These are phyloP conservation scores for Pichia nanzhaoensis DNA, from an alignment of 805 yeast genomes.

Conservation along the genomic window DNA sequence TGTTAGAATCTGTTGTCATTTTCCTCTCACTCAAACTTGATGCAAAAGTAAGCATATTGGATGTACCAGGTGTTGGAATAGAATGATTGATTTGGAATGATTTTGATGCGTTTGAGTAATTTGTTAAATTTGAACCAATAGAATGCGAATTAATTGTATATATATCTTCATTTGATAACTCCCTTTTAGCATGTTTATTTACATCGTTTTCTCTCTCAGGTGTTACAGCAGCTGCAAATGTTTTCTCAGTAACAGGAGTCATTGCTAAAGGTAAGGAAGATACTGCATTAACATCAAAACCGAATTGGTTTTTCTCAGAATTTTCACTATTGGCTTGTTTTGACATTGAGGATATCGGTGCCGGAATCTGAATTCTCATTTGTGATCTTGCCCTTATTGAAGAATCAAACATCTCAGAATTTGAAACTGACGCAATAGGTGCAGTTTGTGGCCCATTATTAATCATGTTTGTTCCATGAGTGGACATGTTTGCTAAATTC, in stretches of 20 bases:
- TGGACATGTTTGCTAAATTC: not conserved
- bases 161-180: not conserved
- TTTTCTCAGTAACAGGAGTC: constrained; percentile 73
- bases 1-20: constrained; percentile 1
- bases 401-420: constrained; percentile 23
- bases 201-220: constrained; percentile 8
- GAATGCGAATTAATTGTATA: not conserved
- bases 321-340: not conserved
- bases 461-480: constrained; percentile 2
- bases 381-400: constrained; percentile 42
- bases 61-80: not conserved
- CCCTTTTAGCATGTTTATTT: not conserved
- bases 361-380: constrained; percentile 67
- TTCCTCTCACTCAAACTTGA: constrained; percentile 4
- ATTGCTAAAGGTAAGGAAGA: constrained; percentile 57
- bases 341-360: constrained; percentile 39
- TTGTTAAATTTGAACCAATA: not conserved
- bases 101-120: not conserved
- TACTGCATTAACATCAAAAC: constrained; percentile 56
- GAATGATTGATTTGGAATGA: not conserved
- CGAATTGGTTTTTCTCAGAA: constrained; percentile 32
- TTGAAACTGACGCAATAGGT: constrained; percentile 17
- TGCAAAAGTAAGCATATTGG: not conserved
- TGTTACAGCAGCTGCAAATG: constrained; percentile 3
- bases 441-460: constrained; percentile 28